These are phyloP conservation scores for Agaricus blazei DNA, from an alignment of 768 basidiomycete genomes.

Conservation along the genomic window DNA sequence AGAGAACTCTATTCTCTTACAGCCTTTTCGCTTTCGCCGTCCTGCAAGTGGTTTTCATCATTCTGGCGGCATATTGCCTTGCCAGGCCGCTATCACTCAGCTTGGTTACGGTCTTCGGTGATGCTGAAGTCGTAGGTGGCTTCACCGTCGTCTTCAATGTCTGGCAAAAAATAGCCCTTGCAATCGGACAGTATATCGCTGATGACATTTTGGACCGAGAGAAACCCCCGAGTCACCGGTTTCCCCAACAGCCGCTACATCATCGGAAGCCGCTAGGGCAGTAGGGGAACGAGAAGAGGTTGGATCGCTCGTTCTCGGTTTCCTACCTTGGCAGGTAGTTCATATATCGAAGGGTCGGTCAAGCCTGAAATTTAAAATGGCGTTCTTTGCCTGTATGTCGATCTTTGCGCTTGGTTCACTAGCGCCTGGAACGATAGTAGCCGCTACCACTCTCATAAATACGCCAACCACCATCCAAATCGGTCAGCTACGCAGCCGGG, in stretches of 20 bases:
- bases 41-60: constrained; percentile 3
- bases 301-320: too few species aligned
- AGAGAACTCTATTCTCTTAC: background rate
- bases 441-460: constrained; percentile 1
- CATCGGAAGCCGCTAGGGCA: too few species aligned
- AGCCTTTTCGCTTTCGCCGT: background rate
- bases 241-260: too few species aligned
- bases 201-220: constrained; percentile 8
- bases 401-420: background rate
- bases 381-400: constrained; percentile 2
- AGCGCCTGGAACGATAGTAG: constrained; percentile 6
- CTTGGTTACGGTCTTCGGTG: background rate
- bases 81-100: constrained; percentile 1
- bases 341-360: background rate
- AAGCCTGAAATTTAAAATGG: constrained; percentile 5
- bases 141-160: constrained; percentile 8
- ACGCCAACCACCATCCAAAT: background rate
- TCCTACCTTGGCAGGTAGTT: too few species aligned
- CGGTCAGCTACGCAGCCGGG: background rate
- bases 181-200: constrained; percentile 4
- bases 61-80: constrained; percentile 2
- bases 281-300: too few species aligned
- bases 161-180: background rate
- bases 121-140: constrained; percentile 7
- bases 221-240: background rate